Conservation (phyloP, 2,329 filamentous ascomycete genomes). For the Sporothrix pseudoabietina region DNA sequence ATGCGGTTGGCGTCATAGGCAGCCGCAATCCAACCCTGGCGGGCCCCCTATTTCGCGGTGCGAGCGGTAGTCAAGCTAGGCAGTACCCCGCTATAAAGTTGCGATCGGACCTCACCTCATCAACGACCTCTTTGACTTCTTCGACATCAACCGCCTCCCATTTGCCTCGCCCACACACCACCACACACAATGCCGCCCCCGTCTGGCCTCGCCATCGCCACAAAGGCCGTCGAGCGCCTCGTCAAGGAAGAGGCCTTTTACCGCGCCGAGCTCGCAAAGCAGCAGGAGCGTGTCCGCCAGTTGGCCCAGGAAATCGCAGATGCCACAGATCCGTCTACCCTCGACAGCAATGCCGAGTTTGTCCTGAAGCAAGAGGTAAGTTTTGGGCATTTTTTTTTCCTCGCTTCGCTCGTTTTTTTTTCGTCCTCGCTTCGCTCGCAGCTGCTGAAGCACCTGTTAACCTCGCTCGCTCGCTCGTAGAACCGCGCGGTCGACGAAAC, state of each 20-base stretch:
- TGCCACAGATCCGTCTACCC: slow-evolving; percentile 49
- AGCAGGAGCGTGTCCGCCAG: slow-evolving; percentile 70
- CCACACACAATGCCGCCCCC: slow-evolving; percentile 70
- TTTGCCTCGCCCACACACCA: background rate
- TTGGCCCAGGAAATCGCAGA: slow-evolving; percentile 61
- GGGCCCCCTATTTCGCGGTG: slow-evolving; percentile 4
- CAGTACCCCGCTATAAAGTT: slow-evolving; percentile 11
- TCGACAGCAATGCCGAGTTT: slow-evolving; percentile 75
- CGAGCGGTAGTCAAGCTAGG: background rate
- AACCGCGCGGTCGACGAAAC: slow-evolving; percentile 84
- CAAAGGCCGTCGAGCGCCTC: slow-evolving; percentile 75
- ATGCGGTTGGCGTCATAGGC: slow-evolving; percentile 19
- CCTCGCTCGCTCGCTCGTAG: slow-evolving; percentile 48
- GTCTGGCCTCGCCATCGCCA: slow-evolving; percentile 75
- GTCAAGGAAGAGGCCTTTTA: slow-evolving; percentile 92
- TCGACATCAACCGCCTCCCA: background rate
- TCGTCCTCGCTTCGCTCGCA: slow-evolving; percentile 2
- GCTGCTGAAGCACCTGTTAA: background rate
- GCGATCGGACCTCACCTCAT: background rate
- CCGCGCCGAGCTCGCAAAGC: slow-evolving; percentile 77
- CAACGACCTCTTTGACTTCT: background rate
- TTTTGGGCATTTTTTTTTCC: background rate
- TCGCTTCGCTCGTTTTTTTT: slow-evolving; percentile 19
- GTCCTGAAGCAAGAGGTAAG: slow-evolving; percentile 83
- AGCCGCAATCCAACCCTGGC: background rate